A percentile compares a stretch with the other conserved stretches of the same genome.
phyloP scores from a whole-genome alignment of 306 rosid species.

The Glycine soja region DNA sequence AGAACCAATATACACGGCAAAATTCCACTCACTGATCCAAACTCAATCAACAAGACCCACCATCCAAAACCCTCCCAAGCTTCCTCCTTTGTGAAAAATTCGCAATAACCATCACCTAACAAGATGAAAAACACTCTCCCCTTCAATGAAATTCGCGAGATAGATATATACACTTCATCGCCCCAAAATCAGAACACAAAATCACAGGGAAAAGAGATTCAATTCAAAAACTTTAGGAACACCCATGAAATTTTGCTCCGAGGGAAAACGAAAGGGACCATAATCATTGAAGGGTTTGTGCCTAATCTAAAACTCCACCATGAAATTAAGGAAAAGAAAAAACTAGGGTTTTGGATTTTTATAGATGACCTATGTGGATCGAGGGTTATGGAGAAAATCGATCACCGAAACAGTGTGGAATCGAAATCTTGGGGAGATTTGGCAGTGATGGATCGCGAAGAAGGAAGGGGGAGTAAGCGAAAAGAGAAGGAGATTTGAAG shows the following conservation, averaged over 20 bases:
- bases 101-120: constrained; percentile 41
- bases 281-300: constrained; percentile 54
- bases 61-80: constrained; percentile 46
- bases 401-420: constrained; percentile 27
- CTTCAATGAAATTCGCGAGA: constrained; percentile 46
- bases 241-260: constrained; percentile 43
- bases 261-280: constrained; percentile 39
- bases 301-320: constrained; percentile 55
- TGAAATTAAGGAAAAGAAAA: neutral
- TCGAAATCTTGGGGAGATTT: constrained; percentile 37
- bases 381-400: constrained; percentile 39
- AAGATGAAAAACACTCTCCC: constrained; percentile 34
- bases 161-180: constrained; percentile 45
- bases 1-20: constrained; percentile 48
- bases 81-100: constrained; percentile 44
- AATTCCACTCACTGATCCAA: constrained; percentile 59
- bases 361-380: constrained; percentile 55
- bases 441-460: constrained; percentile 52
- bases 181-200: constrained; percentile 48
- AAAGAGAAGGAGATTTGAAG: constrained; percentile 43
- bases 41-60: constrained; percentile 57
- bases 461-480: constrained; percentile 45
- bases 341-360: constrained; percentile 62
- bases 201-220: constrained; percentile 31
- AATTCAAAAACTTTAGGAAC: constrained; percentile 39